Conservation (phyloP, 2,329 filamentous ascomycete species). For the Aureobasidium zeae region DNA sequence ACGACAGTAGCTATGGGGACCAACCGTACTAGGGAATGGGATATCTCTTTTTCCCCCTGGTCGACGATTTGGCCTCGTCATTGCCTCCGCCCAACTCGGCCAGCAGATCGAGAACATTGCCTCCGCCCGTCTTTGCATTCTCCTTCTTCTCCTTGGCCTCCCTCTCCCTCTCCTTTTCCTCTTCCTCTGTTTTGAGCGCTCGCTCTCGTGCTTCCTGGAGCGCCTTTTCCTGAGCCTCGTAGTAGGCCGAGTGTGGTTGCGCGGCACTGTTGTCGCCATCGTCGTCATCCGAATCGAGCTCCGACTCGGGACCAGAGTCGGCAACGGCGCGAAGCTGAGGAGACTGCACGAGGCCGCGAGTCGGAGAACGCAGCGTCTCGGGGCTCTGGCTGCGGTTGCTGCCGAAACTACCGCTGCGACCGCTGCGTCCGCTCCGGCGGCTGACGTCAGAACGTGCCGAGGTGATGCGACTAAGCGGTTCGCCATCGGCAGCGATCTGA, state of each 20-base stretch:
- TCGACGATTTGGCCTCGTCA: background rate
- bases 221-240: conserved; percentile 29
- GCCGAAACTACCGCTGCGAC: conserved; percentile 43
- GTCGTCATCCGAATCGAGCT: conserved; percentile 23
- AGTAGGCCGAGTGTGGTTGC: conserved; percentile 18
- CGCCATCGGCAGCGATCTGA: conserved; percentile 21
- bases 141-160: conserved; percentile 20
- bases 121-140: conserved; percentile 3
- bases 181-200: conserved; percentile 26
- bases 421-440: conserved; percentile 32
- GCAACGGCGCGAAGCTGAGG: conserved; percentile 25
- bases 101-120: conserved; percentile 1
- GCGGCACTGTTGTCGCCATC: conserved; percentile 18
- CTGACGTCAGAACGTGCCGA: conserved; percentile 22
- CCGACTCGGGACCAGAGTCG: conserved; percentile 19
- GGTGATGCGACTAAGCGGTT: conserved; percentile 23
- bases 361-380: conserved; percentile 19
- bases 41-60: conserved; percentile 11
- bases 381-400: conserved; percentile 26
- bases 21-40: background rate
- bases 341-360: conserved; percentile 24
- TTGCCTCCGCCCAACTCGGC: conserved; percentile 1
- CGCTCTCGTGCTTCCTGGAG: conserved; percentile 27
- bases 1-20: background rate
- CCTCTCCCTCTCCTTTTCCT: conserved; percentile 25